Conservation (phyloP, 2,329 filamentous ascomycete species). For the Colletotrichum scovillei region DNA sequence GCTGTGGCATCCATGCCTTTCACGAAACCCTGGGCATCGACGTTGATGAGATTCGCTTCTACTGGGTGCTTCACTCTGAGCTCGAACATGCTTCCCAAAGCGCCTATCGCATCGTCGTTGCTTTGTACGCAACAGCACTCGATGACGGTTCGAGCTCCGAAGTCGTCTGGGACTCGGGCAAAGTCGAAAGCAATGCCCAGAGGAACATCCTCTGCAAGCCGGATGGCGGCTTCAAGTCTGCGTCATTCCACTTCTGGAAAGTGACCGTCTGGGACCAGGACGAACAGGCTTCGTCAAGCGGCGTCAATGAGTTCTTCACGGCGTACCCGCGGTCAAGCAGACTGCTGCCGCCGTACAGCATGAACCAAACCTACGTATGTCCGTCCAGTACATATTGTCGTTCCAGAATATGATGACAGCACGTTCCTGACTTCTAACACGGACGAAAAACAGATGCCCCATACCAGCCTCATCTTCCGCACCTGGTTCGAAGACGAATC, state of each 20-base stretch:
- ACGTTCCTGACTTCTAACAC: not conserved
- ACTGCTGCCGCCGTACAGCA: constrained; percentile 51
- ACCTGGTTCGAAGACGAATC: constrained; percentile 53
- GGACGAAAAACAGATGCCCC: constrained; percentile 46
- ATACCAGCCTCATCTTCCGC: constrained; percentile 53
- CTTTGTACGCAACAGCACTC: not conserved
- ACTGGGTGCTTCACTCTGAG: constrained; percentile 45
- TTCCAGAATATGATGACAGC: not conserved
- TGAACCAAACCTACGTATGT: constrained; percentile 52
- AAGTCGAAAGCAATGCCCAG: constrained; percentile 37
- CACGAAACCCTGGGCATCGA: constrained; percentile 52
- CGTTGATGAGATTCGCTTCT: constrained; percentile 49
- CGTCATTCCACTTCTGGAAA: constrained; percentile 49
- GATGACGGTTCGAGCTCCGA: not conserved
- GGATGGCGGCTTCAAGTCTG: constrained; percentile 47
- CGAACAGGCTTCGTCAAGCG: constrained; percentile 40
- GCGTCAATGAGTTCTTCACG: constrained; percentile 50
- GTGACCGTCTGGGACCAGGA: constrained; percentile 50
- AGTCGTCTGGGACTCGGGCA: constrained; percentile 37
- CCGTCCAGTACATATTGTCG: not conserved
- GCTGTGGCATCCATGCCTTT: constrained; percentile 52
- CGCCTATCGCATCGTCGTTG: constrained; percentile 43
- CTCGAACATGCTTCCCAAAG: constrained; percentile 44
- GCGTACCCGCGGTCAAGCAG: constrained; percentile 48
- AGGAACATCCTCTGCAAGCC: constrained; percentile 40